Conservation (phyloP, 1,284 basidiomycete genomes). For the Sporisorium reilianum region DNA sequence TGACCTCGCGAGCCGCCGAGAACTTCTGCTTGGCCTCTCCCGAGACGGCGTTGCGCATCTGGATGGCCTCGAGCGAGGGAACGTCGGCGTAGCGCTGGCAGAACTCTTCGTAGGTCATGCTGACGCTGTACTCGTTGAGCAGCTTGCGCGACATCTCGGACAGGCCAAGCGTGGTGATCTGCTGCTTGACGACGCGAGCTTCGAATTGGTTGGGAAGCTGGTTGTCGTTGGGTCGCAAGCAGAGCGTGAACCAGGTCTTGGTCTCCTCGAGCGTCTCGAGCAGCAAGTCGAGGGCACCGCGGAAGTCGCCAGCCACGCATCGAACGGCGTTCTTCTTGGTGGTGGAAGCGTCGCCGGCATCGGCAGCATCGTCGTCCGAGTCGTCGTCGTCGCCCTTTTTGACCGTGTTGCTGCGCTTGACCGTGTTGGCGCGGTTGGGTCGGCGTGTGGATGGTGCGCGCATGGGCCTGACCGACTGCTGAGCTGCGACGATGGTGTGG, state of each 20-base stretch:
- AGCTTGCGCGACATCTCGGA: constrained; percentile 75
- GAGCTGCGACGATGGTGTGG: constrained; percentile 91
- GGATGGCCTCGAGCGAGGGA: constrained; percentile 54
- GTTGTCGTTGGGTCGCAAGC: constrained; percentile 92
- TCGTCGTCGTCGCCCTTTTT: constrained; percentile 75
- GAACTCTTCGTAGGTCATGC: constrained; percentile 89
- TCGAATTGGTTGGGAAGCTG: constrained; percentile 94
- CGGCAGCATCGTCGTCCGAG: constrained; percentile 62
- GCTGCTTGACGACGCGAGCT: constrained; percentile 88
- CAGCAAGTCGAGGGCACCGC: constrained; percentile 82
- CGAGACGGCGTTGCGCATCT: constrained; percentile 73
- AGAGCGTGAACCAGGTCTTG: constrained; percentile 92
- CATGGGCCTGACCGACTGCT: constrained; percentile 92
- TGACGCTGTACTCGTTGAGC: constrained; percentile 72
- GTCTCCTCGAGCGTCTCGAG: constrained; percentile 90
- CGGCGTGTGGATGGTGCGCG: constrained; percentile 79
- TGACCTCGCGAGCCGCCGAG: constrained; percentile 73
- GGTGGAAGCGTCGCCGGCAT: constrained; percentile 36
- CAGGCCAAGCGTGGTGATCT: constrained; percentile 85
- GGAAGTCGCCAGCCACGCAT: constrained; percentile 89
- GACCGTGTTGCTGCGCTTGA: constrained; percentile 57
- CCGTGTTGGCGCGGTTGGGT: constrained; percentile 52
- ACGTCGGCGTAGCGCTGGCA: constrained; percentile 75
- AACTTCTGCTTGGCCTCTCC: constrained; percentile 69
- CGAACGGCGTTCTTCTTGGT: constrained; percentile 44